These are phyloP conservation scores for Murraya paniculata DNA, from an alignment of 345 rosid genomes.

Conservation along the genomic window DNA sequence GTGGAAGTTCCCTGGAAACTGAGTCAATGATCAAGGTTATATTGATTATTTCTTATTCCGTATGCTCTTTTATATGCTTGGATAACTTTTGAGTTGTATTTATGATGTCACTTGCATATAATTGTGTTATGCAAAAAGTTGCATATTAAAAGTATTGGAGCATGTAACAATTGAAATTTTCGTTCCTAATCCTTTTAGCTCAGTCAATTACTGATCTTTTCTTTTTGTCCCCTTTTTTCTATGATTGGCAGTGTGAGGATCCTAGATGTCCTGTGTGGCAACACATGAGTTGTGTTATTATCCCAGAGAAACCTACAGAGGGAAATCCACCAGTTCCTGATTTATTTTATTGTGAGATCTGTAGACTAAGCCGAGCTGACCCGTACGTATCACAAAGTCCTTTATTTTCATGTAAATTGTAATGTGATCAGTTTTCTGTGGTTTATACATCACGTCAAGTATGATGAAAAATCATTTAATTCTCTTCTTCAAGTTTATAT, in stretches of 20 bases:
- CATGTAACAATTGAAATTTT: not conserved
- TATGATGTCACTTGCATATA: not conserved
- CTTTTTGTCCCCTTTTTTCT: not conserved
- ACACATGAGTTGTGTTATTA: conserved; percentile 72
- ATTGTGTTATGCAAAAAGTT: not conserved
- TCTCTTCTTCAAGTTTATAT: not conserved
- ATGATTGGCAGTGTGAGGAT: conserved; percentile 73
- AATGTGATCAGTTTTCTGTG: not conserved
- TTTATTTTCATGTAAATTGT: not conserved
- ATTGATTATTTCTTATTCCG: not conserved
- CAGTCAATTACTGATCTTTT: conserved; percentile 8
- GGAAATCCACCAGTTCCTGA: conserved; percentile 65
- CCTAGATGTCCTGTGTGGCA: conserved; percentile 76
- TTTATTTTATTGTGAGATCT: conserved; percentile 75
- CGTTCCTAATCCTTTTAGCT: not conserved
- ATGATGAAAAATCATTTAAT: no score
- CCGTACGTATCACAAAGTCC: conserved; percentile 62
- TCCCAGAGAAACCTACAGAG: conserved; percentile 75
- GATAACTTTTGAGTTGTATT: not conserved
- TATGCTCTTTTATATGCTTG: conserved; percentile 2
- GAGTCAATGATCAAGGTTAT: conserved; percentile 79
- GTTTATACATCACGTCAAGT: not conserved
- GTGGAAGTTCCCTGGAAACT: conserved; percentile 73
- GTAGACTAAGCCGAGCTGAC: conserved; percentile 91
- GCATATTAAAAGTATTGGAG: not conserved